Evolutionary conservation across 2,329 filamentous ascomycete species (phyloP).

Genomic region (Arthrobotrys conoides): DNA sequence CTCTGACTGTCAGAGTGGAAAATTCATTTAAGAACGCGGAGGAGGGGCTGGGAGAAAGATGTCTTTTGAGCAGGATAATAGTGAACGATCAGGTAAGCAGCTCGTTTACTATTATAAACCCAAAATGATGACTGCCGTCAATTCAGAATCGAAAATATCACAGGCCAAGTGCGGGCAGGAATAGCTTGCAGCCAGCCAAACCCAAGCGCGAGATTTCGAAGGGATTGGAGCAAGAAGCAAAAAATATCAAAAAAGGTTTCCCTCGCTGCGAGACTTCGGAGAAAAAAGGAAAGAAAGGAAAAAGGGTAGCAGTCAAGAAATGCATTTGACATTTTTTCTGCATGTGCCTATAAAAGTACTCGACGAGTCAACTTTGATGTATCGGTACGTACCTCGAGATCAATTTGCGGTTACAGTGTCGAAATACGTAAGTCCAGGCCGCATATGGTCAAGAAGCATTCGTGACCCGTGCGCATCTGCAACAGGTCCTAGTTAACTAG

Average conservation of each 20-base stretch:
- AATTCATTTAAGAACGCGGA: slow-evolving; percentile 52
- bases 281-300: slow-evolving; percentile 32
- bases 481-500: slow-evolving; percentile 30
- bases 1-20: slow-evolving; percentile 37
- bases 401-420: slow-evolving; percentile 59
- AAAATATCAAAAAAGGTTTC: slow-evolving; percentile 24
- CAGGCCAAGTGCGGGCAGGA: slow-evolving; percentile 53
- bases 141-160: slow-evolving; percentile 33
- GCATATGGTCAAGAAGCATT: slow-evolving; percentile 61
- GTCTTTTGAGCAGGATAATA: slow-evolving; percentile 59
- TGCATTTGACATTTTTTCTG: slow-evolving; percentile 58
- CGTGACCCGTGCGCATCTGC: slow-evolving; percentile 61
- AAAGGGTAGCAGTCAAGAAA: not conserved
- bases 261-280: slow-evolving; percentile 6
- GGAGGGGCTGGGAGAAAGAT: slow-evolving; percentile 53
- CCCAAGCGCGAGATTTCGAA: slow-evolving; percentile 36
- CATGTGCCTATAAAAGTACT: slow-evolving; percentile 52
- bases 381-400: slow-evolving; percentile 59
- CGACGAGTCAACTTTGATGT: slow-evolving; percentile 29
- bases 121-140: slow-evolving; percentile 42
- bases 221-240: slow-evolving; percentile 37
- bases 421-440: slow-evolving; percentile 61
- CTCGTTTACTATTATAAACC: slow-evolving; percentile 54
- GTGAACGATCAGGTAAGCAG: slow-evolving; percentile 60
- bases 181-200: slow-evolving; percentile 21